A percentile compares a stretch with the other conserved stretches of the same genome.
Conservation (phyloP, 148 eudicot genomes). For the Camellia japonica region DNA sequence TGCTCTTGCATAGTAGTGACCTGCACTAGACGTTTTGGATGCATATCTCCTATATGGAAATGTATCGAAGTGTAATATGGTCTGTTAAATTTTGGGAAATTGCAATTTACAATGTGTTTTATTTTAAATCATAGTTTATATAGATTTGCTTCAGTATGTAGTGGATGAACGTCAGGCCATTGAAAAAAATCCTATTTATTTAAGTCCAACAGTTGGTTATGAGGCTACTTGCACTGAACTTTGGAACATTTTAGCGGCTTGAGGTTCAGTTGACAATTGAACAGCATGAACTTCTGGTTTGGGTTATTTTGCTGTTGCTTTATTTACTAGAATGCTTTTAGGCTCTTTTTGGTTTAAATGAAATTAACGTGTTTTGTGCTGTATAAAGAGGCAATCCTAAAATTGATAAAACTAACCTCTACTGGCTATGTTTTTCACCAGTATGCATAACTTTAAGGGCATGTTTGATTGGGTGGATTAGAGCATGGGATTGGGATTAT, state of each 20-base stretch:
- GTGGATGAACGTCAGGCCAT: not conserved
- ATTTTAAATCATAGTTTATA: not conserved
- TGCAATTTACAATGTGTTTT: not conserved
- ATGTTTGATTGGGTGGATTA: too few species aligned
- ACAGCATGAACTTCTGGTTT: not conserved
- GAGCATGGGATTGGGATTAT: too few species aligned
- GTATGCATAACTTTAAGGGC: too few species aligned
- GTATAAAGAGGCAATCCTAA: not conserved
- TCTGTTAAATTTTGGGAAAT: not conserved
- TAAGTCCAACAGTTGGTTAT: not conserved
- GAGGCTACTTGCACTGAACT: not conserved
- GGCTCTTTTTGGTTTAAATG: not conserved
- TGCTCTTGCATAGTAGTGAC: too few species aligned
- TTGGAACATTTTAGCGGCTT: not conserved
- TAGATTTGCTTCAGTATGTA: not conserved
- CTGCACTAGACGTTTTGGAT: too few species aligned
- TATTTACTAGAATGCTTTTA: not conserved
- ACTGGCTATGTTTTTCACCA: too few species aligned
- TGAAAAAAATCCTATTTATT: not conserved
- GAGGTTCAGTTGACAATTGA: slow-evolving; percentile 3
- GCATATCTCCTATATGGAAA: too few species aligned
- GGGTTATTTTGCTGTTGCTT: not conserved
- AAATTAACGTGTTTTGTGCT: not conserved
- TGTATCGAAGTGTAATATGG: too few species aligned
- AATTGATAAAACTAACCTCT: too few species aligned